Base-by-base conservation (phyloP, 1,284 basidiomycete genomes). In the Sporisorium scitamineum region DNA sequence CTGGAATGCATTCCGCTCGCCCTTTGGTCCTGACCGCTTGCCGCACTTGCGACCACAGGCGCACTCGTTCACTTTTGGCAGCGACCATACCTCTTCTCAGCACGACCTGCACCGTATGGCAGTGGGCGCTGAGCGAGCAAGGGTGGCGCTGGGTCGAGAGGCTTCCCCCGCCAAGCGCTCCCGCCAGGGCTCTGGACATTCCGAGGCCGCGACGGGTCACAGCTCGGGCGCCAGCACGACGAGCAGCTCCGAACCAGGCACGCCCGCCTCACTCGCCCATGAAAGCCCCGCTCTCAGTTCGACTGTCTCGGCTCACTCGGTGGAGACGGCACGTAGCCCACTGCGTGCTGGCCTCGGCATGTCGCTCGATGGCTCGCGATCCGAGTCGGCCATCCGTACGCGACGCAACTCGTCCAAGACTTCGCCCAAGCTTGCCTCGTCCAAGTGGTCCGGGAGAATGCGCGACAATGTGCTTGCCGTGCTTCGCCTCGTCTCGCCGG, bases 211-310 rank as follows among this genome's bases (percentile, higher is more conserved):
- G 9, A 56, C 68, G 10, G 53, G 26, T 9, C 64, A 67, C 63
- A 78, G 78, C 55, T 80, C 79, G 22, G 66, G 63, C 20, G 67
- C 68, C 5, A 80, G 81, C 52, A 79, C 79, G 20, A 70, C 74
- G 1, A 80, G 72, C 53, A 70, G 76, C 47, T 76, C 73, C 26
- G 80, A 82, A 39, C 81, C 80, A 4, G 77, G 74, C 42, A 83
- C 81, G 7, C 80, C 81, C 16, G 74, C 79, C 18, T 75, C 77
- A 47, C 54, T 71, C 7, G 56, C 59, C 14, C 60, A 52, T 18
- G 56, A 42, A 8, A 73, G 67, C 45, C 71, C 68, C 2, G 48
- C 61, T 13, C 47, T 67, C 50, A 72, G 71, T 59, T 70, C 70
- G 11, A 69, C 60, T 26, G 42, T 69, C 22, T 61, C 62, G 34